phyloP scores from a whole-genome alignment of 495 filamentous ascomycete species.

The Ramalina intermedia region DNA sequence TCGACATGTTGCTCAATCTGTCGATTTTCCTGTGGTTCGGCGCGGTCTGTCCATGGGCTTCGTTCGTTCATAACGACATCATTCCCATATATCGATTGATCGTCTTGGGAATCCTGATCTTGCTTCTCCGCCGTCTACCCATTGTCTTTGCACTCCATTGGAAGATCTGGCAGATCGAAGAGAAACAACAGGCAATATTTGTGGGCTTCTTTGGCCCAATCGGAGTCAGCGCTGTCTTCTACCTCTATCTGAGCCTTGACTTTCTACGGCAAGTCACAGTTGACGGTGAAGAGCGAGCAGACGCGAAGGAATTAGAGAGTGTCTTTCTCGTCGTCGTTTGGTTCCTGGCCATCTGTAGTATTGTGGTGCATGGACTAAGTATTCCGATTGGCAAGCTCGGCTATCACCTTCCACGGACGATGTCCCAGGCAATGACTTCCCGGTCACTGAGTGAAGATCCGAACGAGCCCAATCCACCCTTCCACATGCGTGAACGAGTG shows the following conservation, averaged over 20 bases:
- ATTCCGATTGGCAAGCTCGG: conserved; percentile 76
- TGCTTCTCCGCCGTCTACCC: conserved; percentile 67
- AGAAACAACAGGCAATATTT: conserved; percentile 58
- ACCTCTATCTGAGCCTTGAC: conserved; percentile 64
- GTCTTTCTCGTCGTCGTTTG: conserved; percentile 60
- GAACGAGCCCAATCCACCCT: conserved; percentile 4
- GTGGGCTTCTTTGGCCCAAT: conserved; percentile 92
- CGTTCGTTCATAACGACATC: conserved; percentile 50
- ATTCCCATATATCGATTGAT: conserved; percentile 68
- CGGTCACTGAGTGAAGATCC: conserved; percentile 8
- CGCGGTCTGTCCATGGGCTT: conserved; percentile 69
- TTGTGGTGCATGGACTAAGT: conserved; percentile 78
- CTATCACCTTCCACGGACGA: conserved; percentile 60
- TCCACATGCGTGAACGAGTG: not conserved
- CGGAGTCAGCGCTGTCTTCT: conserved; percentile 86
- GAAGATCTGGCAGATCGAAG: conserved; percentile 67
- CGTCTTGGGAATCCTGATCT: conserved; percentile 63
- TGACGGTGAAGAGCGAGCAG: conserved; percentile 44
- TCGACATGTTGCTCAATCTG: conserved; percentile 78
- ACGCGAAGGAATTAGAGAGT: conserved; percentile 50
- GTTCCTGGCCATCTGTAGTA: conserved; percentile 76
- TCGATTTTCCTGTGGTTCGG: conserved; percentile 87
- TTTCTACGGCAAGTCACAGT: conserved; percentile 42
- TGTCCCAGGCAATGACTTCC: conserved; percentile 33
- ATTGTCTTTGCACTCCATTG: conserved; percentile 60